Evolutionary conservation across 306 rosid species (phyloP).

Genomic region (Cucumis melo): DNA sequence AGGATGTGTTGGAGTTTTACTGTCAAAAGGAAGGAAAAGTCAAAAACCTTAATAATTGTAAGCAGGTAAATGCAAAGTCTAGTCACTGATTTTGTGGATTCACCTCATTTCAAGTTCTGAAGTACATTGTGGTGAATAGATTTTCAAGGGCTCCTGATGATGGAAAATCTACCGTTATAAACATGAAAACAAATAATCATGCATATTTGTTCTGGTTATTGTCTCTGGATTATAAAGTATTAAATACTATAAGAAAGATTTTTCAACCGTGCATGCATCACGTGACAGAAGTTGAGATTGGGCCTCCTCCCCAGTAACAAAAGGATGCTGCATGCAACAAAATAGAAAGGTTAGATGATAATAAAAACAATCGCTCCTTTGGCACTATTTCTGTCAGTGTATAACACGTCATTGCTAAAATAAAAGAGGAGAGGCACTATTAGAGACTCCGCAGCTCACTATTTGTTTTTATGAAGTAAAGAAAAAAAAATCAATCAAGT

Average conservation of each 20-base stretch:
- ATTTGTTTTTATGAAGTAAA: background rate
- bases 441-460: constrained; percentile 3
- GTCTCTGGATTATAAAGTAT: background rate
- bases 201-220: constrained; percentile 10
- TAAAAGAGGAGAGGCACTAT: background rate
- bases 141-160: constrained; percentile 41
- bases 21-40: constrained; percentile 17
- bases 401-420: background rate
- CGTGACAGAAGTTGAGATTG: constrained; percentile 25
- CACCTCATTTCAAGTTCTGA: constrained; percentile 1
- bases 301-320: constrained; percentile 53
- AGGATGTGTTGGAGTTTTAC: constrained; percentile 24
- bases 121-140: constrained; percentile 28
- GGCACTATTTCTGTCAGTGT: background rate
- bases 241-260: too few species aligned
- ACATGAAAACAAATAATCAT: background rate
- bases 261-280: constrained; percentile 45
- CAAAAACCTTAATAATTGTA: constrained; percentile 1
- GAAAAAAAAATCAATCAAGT: constrained; percentile 12
- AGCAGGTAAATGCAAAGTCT: constrained; percentile 9
- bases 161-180: constrained; percentile 9
- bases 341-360: constrained; percentile 13
- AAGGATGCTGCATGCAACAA: constrained; percentile 66
- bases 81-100: background rate
- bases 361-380: constrained; percentile 7